phyloP scores from a whole-genome alignment of 1,284 basidiomycete species.

The Phylloporus sp. region DNA sequence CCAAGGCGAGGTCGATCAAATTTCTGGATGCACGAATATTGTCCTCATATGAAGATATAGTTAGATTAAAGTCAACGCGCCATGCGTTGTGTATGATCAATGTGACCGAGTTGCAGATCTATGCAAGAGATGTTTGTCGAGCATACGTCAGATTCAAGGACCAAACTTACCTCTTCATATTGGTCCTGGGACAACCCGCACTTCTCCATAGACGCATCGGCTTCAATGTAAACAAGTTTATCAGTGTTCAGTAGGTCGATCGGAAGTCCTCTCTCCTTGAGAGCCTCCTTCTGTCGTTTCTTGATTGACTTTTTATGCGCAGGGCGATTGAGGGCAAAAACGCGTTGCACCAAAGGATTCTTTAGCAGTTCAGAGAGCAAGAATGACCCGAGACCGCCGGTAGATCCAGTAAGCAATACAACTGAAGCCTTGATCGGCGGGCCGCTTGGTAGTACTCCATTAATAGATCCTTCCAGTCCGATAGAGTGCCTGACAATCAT shows the following conservation, averaged over 20 bases:
- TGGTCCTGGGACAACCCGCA: conserved; percentile 27
- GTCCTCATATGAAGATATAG: conserved; percentile 34
- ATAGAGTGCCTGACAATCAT: conserved; percentile 40
- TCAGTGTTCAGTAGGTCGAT: conserved; percentile 21
- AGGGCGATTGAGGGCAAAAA: conserved; percentile 43
- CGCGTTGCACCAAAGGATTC: conserved; percentile 23
- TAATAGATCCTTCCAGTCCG: conserved; percentile 22
- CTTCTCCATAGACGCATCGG: conserved; percentile 28
- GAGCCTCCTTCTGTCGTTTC: conserved; percentile 29
- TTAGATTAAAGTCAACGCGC: conserved; percentile 38
- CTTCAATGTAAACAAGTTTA: conserved; percentile 37
- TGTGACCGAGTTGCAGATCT: conserved; percentile 32
- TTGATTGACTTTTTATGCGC: conserved; percentile 14
- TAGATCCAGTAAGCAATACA: conserved; percentile 46
- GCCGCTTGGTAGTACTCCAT: conserved; percentile 16
- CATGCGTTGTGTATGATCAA: conserved; percentile 41
- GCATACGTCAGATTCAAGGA: background rate
- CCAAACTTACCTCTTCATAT: conserved; percentile 24
- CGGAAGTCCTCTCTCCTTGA: conserved; percentile 27
- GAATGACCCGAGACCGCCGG: conserved; percentile 46
- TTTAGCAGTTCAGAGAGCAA: conserved; percentile 39
- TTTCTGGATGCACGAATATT: conserved; percentile 32
- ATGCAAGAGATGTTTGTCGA: background rate
- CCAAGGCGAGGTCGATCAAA: conserved; percentile 25
- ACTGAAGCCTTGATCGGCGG: conserved; percentile 18